Conservation (phyloP, 208 protist genomes). For the Trypanosoma theileri region DNA sequence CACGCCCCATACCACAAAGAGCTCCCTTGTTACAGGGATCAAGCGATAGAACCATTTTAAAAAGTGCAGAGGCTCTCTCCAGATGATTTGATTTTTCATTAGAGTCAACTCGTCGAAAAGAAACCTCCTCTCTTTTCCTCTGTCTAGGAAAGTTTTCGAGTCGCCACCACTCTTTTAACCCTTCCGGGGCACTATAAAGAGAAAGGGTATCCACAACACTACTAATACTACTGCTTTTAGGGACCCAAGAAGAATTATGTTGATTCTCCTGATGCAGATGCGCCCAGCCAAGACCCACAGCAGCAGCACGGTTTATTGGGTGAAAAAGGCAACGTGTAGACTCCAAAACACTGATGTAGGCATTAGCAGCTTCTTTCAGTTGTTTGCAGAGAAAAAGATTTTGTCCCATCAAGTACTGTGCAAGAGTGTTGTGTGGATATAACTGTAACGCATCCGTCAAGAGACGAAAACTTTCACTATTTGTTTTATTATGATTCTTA, state of each 20-base stretch:
- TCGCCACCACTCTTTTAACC: slow-evolving; percentile 3
- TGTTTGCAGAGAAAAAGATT: slow-evolving; percentile 30
- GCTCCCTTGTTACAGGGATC: slow-evolving; percentile 48
- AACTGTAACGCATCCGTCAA: slow-evolving; percentile 25
- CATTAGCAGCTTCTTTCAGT: slow-evolving; percentile 36
- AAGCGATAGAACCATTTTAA: slow-evolving; percentile 35
- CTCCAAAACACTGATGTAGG: slow-evolving; percentile 34
- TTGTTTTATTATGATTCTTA: background rate
- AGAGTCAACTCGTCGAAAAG: too few relatives aligned
- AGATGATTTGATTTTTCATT: slow-evolving; percentile 26
- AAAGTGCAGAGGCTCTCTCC: slow-evolving; percentile 37
- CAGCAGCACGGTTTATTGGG: slow-evolving; percentile 28
- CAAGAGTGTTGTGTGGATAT: slow-evolving; percentile 32
- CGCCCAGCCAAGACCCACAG: slow-evolving; percentile 37
- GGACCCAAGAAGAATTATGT: slow-evolving; percentile 1
- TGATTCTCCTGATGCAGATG: slow-evolving; percentile 31
- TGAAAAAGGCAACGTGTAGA: slow-evolving; percentile 17
- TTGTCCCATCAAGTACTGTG: slow-evolving; percentile 42
- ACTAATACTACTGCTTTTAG: background rate
- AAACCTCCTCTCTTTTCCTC: background rate
- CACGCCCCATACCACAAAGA: slow-evolving; percentile 54
- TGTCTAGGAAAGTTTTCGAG: background rate
- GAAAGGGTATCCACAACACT: background rate
- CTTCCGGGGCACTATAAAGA: background rate
- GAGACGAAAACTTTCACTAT: background rate